phyloP scores from a whole-genome alignment of 2,329 filamentous ascomycete genomes.

The Aspergillus oerlinghausenensis region DNA sequence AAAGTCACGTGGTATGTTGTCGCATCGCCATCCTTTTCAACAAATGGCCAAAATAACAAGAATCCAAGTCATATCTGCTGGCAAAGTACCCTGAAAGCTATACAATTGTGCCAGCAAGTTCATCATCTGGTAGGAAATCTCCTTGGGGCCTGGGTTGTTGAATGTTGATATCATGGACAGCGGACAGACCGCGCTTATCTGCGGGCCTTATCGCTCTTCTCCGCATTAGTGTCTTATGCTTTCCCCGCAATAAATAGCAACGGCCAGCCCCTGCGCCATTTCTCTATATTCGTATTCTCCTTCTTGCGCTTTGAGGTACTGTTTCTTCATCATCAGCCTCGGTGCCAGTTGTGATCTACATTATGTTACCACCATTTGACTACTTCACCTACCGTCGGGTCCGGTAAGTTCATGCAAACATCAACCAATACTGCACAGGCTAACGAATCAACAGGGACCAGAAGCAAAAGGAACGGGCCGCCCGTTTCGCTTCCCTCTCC shows the following conservation, averaged over 20 bases:
- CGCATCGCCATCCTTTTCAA: background rate
- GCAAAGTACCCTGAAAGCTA: background rate
- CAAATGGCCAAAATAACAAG: background rate
- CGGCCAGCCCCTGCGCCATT: background rate
- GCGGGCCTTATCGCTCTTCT: slow-evolving; percentile 19
- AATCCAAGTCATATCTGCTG: background rate
- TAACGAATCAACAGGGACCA: slow-evolving; percentile 52
- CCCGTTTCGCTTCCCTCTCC: slow-evolving; percentile 64
- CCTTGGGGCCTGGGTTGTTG: background rate
- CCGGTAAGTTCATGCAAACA: slow-evolving; percentile 51
- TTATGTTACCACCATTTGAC: slow-evolving; percentile 53
- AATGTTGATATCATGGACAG: background rate
- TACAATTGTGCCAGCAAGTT: background rate
- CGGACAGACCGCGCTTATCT: slow-evolving; percentile 14
- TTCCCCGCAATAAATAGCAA: slow-evolving; percentile 21
- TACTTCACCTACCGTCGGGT: slow-evolving; percentile 68
- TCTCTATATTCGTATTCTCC: background rate
- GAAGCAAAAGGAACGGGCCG: slow-evolving; percentile 72
- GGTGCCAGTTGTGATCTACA: slow-evolving; percentile 4
- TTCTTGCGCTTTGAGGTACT: background rate
- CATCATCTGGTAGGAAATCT: background rate
- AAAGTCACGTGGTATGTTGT: slow-evolving; percentile 4
- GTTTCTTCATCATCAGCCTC: slow-evolving; percentile 2
- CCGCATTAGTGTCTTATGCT: slow-evolving; percentile 10
- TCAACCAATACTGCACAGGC: slow-evolving; percentile 4